Base-by-base conservation (phyloP, 805 yeast genomes). In the Kodamaea nitidulidarum region DNA sequence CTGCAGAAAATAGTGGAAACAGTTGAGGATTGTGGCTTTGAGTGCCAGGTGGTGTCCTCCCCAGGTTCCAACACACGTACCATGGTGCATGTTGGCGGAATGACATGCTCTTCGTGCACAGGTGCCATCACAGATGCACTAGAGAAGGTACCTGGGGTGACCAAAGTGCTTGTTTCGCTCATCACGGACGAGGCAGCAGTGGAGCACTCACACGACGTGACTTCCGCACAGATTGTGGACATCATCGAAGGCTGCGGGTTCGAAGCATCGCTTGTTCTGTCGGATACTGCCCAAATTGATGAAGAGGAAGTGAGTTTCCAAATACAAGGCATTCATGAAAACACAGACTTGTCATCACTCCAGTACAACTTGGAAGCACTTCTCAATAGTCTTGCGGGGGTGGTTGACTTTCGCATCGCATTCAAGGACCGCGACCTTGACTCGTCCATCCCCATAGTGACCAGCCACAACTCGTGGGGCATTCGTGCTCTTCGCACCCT, bases 11-110 rank as follows among this genome's bases (percentile, higher is more conserved):
- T 88, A 2, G 55, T 58, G 18, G 77, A 74, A 15, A 61, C 78
- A 2, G 73, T 90, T 11, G 95, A 87, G 44, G 84, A 82, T 31
- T 63, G 71, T 43, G 74, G 74, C 3, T 69, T 68, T 40, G 68
- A 59, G 17, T 52, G 51, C 12, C 33, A 27, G 16, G 34, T 32
- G 15, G 26, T 12, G 12, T 30, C 32, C 10, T 28, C 31, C 8
- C 5, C 22, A 8, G 22, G 7, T 6, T 6, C 5, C 22, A 20
- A 20, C 8, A 20, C 5, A 20, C 22, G 39, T 22, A 40, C 36
- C n/a, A 24, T 32, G 3, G 32, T 47, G 11, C 35, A 43, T 4
- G 34, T 47, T 7, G 15, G 35, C 5, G 67, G 67, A 1, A 63
- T 63, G 70, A 67, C 73, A 4, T 67, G 73, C 45, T 70, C 68